Evolutionary conservation across 2,329 filamentous ascomycete species (phyloP), one percentile per base, ranked within the genome.

Genomic region (Berkeleyomyces rouxiae): DNA sequence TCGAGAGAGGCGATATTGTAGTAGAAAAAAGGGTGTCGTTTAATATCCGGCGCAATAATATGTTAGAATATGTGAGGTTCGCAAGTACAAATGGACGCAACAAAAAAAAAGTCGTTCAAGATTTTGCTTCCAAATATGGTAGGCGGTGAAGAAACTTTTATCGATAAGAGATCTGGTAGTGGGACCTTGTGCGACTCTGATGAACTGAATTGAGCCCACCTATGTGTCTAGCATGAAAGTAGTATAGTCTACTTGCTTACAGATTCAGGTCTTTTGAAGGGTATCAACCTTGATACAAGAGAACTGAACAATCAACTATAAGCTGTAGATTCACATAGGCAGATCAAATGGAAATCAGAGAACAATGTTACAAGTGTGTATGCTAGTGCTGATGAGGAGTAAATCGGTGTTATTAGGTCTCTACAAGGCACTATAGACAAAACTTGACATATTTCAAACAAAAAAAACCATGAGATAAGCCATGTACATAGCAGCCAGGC

Each of bases 101-200:
- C 44, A 61, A 61, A 63, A 62, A 64, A 64, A 51, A 61, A 61
- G 43, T 7, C 44, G 40, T 57, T 55, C 11, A 36, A 61, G 42
- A 47, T 51, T 61, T 58, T 55, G 36, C 43, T 16, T 23, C 7
- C 31, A 11, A 9, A 61, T 61, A 59, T 11, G 59, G 63, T 31
- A 64, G 49, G 63, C 63, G 59, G 63, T 64, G 39, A 37, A 42
- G 11, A 36, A n/a, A 51, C 7, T 16, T 7, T 59, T 64, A 64
- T 64, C 63, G 63, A 64, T 64, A 64, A 61, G 10, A 43, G 2
- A 16, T 37, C 13, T 2, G 16, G 3, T 40, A n/a, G 16, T 36
- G 60, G 39, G 7, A 33, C 40, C 39, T 36, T 47, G 33, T 39
- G 36, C 43, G 36, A 57, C 39, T 23, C 23, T 23, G 23, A 23